These are phyloP conservation scores for Solanum okadae DNA, from an alignment of 257 asterid species.

Conservation along the genomic window DNA sequence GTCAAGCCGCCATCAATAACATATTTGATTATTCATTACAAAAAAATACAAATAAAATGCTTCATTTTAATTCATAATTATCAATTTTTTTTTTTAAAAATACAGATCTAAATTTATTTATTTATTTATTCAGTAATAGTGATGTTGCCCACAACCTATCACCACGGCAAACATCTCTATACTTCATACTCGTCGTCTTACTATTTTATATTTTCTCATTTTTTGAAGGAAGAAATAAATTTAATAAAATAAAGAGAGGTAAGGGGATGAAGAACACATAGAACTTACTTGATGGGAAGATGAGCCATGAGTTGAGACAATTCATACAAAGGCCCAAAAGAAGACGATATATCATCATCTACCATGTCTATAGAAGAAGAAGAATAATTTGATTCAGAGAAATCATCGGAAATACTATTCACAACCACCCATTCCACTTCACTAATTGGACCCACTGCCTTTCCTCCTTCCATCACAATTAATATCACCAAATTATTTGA, in stretches of 20 bases:
- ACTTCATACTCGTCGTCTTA: no score
- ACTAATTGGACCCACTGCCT: slow-evolving; percentile 3
- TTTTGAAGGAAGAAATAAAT: background rate
- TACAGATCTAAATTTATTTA: no score
- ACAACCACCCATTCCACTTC: slow-evolving; percentile 17
- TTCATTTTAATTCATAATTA: background rate
- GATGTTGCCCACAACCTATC: background rate
- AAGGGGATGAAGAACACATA: background rate
- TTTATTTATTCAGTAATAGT: no score
- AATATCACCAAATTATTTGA: background rate
- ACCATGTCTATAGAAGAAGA: background rate
- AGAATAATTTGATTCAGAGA: slow-evolving; percentile 17
- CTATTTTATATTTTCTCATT: no score
- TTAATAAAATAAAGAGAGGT: background rate
- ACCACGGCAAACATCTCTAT: background rate
- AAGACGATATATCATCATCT: slow-evolving; percentile 31
- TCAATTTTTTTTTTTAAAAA: no score
- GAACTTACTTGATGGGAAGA: slow-evolving; percentile 49
- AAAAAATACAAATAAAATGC: background rate
- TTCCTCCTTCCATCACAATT: slow-evolving; percentile 12
- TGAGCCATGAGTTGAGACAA: slow-evolving; percentile 46
- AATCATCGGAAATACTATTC: background rate
- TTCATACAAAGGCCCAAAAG: slow-evolving; percentile 31
- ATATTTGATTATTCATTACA: background rate
- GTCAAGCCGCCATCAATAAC: background rate